Percentiles rank a stretch among this genome's conserved stretches.
Evolutionary conservation across 371 early-diverging fungal species (phyloP).

Genomic region (Mucor lusitanicus): DNA sequence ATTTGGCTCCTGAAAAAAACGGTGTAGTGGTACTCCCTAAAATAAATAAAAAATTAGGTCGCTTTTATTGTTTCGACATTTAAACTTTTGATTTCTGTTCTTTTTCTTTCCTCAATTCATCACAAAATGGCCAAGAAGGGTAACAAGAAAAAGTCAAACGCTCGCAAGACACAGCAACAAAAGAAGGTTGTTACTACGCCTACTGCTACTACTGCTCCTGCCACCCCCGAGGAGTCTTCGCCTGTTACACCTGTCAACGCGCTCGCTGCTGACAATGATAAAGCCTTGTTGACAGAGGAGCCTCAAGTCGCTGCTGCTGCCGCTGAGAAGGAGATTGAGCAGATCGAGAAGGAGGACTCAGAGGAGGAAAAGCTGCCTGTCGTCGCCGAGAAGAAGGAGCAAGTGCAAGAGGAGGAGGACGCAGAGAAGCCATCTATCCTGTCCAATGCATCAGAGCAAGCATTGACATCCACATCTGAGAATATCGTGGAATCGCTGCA

Average conservation of each 20-base stretch:
- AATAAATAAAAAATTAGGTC: slow-evolving; percentile 1
- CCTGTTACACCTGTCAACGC: not conserved
- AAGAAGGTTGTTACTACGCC: slow-evolving; percentile 6
- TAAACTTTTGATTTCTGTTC: not conserved
- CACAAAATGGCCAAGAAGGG: slow-evolving; percentile 26
- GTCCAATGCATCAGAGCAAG: not conserved
- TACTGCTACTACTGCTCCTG: not conserved
- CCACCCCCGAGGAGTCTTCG: not conserved
- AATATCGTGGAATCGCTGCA: not conserved
- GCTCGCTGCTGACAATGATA: not conserved
- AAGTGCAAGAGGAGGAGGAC: not conserved
- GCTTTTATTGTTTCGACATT: slow-evolving; percentile 5
- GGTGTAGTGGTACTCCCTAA: slow-evolving; percentile 1
- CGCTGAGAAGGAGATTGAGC: not conserved
- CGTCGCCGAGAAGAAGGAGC: not conserved
- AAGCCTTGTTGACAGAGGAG: not conserved
- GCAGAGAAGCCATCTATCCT: not conserved
- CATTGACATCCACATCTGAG: not conserved
- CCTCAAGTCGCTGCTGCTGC: not conserved
- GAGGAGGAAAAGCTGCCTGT: not conserved
- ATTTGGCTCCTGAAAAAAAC: slow-evolving; percentile 5
- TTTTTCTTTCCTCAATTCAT: not conserved
- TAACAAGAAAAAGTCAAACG: slow-evolving; percentile 14
- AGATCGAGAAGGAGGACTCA: not conserved
- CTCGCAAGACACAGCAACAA: slow-evolving; percentile 14